Conservation (phyloP, 1,284 basidiomycete species). For the Puccinia novopanici region DNA sequence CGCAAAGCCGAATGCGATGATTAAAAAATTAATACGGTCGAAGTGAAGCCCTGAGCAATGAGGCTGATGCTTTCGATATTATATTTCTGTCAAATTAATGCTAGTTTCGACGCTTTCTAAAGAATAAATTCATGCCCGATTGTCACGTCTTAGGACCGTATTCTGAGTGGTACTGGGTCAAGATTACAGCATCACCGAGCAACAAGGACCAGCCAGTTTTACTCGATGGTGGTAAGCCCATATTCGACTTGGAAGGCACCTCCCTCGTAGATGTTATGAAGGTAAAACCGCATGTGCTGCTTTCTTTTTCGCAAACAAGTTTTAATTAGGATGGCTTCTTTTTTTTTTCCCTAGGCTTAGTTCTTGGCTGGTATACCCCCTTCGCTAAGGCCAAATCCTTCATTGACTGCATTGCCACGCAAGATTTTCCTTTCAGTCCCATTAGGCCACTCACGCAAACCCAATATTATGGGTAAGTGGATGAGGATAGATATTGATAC, state of each 20-base stretch:
- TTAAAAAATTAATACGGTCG: neutral
- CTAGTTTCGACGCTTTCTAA: constrained; percentile 48
- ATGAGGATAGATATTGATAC: neutral
- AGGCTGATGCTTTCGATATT: neutral
- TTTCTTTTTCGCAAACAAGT: neutral
- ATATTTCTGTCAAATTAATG: neutral
- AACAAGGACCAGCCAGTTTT: constrained; percentile 18
- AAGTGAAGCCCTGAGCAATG: neutral
- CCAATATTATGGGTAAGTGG: constrained; percentile 43
- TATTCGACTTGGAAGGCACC: constrained; percentile 40
- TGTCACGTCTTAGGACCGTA: constrained; percentile 43
- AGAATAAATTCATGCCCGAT: constrained; percentile 45
- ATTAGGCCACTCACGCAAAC: constrained; percentile 48
- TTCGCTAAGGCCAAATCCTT: constrained; percentile 4
- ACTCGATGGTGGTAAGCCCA: constrained; percentile 35
- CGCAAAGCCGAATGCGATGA: neutral
- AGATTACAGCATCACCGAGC: constrained; percentile 42
- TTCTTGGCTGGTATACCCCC: constrained; percentile 48
- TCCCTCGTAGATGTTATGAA: constrained; percentile 49
- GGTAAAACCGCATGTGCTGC: neutral
- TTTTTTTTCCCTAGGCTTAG: constrained; percentile 24
- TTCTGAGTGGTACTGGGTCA: constrained; percentile 51
- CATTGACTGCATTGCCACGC: neutral
- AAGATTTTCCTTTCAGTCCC: constrained; percentile 42
- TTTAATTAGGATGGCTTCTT: neutral